These are phyloP conservation scores for Geosiphon pyriformis DNA, from an alignment of 192 early-diverging fungal species.

Conservation along the genomic window DNA sequence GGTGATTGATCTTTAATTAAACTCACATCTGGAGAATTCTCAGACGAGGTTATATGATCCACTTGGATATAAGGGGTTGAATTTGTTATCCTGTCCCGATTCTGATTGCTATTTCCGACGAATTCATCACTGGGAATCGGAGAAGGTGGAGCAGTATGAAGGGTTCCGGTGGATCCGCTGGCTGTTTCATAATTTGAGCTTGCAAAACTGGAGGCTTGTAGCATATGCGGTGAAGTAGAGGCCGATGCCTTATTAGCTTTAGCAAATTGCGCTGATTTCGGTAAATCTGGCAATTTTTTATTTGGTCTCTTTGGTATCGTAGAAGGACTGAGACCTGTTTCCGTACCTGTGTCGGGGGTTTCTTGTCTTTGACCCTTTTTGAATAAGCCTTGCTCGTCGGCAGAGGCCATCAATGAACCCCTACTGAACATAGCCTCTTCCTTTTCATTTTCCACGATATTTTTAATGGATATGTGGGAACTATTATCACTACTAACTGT, in stretches of 20 bases:
- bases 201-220: constrained; percentile 21
- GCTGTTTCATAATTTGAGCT: constrained; percentile 25
- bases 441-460: not conserved
- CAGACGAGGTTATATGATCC: not conserved
- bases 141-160: constrained; percentile 24
- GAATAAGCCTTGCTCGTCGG: constrained; percentile 1
- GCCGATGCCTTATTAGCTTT: constrained; percentile 6
- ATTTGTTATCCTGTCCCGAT: not conserved
- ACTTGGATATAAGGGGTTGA: not conserved
- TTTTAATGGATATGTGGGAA: not conserved
- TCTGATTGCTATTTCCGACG: not conserved
- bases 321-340: constrained; percentile 3
- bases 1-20: not conserved
- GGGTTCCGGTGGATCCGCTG: constrained; percentile 19
- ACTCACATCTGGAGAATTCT: not conserved
- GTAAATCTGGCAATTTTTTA: constrained; percentile 25
- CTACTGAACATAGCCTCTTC: not conserved
- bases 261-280: not conserved
- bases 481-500: not conserved
- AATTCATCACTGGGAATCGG: constrained; percentile 4
- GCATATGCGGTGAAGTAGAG: constrained; percentile 12
- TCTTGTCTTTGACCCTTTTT: not conserved
- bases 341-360: constrained; percentile 3
- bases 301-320: constrained; percentile 22
- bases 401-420: not conserved